Percentiles rank a stretch among this genome's conserved stretches.
phyloP scores from a whole-genome alignment of 169 alveolate genomes.

The Plasmodium sp. region DNA sequence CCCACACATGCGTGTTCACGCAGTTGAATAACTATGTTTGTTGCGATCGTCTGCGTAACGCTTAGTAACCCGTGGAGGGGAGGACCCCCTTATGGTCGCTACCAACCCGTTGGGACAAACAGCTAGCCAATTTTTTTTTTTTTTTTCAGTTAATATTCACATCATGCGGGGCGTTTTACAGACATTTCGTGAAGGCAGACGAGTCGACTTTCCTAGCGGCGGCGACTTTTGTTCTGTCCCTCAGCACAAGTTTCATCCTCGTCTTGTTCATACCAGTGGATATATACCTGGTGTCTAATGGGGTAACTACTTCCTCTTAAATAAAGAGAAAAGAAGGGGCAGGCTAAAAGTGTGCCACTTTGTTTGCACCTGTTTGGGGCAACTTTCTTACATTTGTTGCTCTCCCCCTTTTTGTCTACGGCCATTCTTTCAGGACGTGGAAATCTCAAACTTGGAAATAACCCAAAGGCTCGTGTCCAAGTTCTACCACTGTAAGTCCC shows the following conservation, averaged over 20 bases:
- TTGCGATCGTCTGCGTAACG: not conserved
- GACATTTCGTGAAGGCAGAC: constrained; percentile 32
- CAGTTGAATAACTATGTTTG: not conserved
- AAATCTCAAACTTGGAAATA: constrained; percentile 58
- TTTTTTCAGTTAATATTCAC: constrained; percentile 43
- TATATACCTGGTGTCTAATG: constrained; percentile 64
- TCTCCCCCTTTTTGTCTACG: not conserved
- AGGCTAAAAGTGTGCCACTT: not conserved
- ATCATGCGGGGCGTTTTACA: constrained; percentile 58
- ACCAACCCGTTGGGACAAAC: not conserved
- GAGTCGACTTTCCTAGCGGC: constrained; percentile 57
- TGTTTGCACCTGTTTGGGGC: not conserved
- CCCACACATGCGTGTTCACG: not conserved
- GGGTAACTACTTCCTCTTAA: constrained; percentile 11
- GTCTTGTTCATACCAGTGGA: constrained; percentile 65
- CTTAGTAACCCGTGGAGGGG: not conserved
- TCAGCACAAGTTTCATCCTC: constrained; percentile 47
- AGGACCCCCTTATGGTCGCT: not conserved
- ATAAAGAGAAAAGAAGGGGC: not conserved
- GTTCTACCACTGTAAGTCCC: constrained; percentile 48
- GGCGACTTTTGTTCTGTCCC: constrained; percentile 44
- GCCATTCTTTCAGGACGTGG: constrained; percentile 20
- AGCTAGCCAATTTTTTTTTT: constrained; percentile 1
- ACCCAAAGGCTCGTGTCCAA: constrained; percentile 41
- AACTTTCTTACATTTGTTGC: not conserved